These are phyloP conservation scores for Rhodotorula sp. DNA, from an alignment of 1,284 basidiomycete genomes.

Conservation along the genomic window DNA sequence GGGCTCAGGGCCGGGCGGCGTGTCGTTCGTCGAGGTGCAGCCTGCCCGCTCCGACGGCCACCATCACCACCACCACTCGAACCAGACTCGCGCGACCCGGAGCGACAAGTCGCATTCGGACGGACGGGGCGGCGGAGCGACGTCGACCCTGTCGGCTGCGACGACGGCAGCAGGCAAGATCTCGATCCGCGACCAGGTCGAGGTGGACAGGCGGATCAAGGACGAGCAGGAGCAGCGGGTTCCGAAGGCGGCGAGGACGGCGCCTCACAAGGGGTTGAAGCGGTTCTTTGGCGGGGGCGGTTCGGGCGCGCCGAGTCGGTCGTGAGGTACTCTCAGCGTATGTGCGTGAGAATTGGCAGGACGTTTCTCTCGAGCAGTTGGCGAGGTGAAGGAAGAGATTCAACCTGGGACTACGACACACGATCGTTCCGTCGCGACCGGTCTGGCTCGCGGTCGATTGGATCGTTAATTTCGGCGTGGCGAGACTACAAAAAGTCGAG, in stretches of 20 bases:
- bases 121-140: conserved; percentile 3
- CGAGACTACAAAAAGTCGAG: too few species aligned
- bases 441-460: too few species aligned
- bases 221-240: conserved; percentile 11
- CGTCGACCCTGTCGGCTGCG: background rate
- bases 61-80: background rate
- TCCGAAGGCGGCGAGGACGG: conserved; percentile 23
- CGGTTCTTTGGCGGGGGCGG: background rate
- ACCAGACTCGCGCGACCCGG: background rate
- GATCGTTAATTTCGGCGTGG: too few species aligned
- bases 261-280: conserved; percentile 6
- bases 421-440: too few species aligned
- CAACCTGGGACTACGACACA: too few species aligned
- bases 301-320: too few species aligned
- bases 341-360: too few species aligned
- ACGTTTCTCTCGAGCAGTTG: too few species aligned
- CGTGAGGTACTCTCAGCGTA: too few species aligned
- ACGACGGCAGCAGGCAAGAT: background rate
- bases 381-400: too few species aligned
- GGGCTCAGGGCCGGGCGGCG: conserved; percentile 18
- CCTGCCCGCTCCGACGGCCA: background rate
- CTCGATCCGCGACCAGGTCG: conserved; percentile 18
- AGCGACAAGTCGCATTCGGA: conserved; percentile 17
- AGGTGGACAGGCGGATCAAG: conserved; percentile 14
- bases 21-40: conserved; percentile 19